Evolutionary conservation across 1,284 basidiomycete species (phyloP), one percentile per base, ranked within the genome.

Genomic region (Albatrellus sp.): DNA sequence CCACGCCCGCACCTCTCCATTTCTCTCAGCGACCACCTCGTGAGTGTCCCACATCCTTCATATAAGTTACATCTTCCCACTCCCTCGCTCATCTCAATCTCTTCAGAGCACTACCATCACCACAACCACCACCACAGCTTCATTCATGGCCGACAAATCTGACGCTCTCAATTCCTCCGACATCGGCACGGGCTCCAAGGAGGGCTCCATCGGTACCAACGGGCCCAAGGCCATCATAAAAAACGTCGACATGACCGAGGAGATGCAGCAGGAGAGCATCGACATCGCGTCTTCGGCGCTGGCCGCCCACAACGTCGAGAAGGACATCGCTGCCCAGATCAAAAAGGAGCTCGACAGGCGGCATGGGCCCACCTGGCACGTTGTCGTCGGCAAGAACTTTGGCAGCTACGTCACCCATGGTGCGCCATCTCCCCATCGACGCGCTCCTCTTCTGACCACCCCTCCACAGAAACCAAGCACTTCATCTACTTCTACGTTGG

Each of bases 401-500:
- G 92, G 92, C 40, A 91, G 88, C 66, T 97, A 93, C 60, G 93
- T 97, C 40, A 97, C 92, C 29, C 93, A 97, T 59, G 91, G 92
- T 96, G 55, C 60, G 14, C 50, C 36, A 42, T 42, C 33, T 31
- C 44, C 32, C 33, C 50, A 12, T 47, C 48, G 1, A 14, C 9
- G 43, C 43, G 48, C 31, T 28, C 38, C 24, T 42, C 41, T 17
- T 40, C 24, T 24, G 24, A 24, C 24, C 24, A 3, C 24, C 24
- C 24, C 24, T 7, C 40, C 29, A 19, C 66, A 93, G 90, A 94
- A 76, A 91, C 90, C 52, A 92, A 91, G 63, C 86, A 94, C 62
- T 96, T 96, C 68, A 91, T 96, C 68, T 96, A 94, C 73, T 93
- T 93, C 68, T 93, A 93, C 71, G 73, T 93, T 59, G 89, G 88